Percentiles rank a stretch among this genome's conserved stretches.
Conservation (phyloP, 768 basidiomycete genomes). For the Russula lepida region DNA sequence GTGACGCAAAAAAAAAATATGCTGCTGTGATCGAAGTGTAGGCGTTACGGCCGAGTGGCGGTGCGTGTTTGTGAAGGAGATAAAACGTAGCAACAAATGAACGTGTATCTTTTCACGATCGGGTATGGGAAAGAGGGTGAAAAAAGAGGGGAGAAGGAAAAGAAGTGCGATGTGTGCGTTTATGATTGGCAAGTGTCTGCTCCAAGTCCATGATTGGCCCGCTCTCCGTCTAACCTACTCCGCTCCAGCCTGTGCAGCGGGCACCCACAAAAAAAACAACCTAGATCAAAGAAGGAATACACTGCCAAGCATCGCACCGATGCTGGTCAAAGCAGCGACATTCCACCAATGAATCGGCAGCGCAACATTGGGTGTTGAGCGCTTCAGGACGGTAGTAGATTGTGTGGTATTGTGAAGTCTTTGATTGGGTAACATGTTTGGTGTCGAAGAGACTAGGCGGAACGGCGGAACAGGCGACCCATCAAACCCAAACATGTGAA, state of each 20-base stretch:
- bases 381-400: not conserved
- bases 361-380: not conserved
- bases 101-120: constrained; percentile 10
- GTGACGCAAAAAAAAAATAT: not conserved
- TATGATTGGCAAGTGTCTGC: constrained; percentile 7
- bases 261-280: not conserved
- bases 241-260: not conserved
- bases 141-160: not conserved
- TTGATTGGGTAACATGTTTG: constrained; percentile 81
- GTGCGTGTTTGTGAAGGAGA: not conserved
- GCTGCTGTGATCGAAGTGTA: not conserved
- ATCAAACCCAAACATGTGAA: constrained; percentile 74
- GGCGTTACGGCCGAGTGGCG: not conserved
- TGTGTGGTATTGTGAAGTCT: constrained; percentile 42
- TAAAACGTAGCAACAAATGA: constrained; percentile 14
- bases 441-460: constrained; percentile 57
- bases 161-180: constrained; percentile 7
- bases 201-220: constrained; percentile 11
- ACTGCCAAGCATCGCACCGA: constrained; percentile 7
- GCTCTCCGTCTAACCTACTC: constrained; percentile 4
- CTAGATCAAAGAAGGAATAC: not conserved
- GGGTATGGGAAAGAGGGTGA: constrained; percentile 14
- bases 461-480: constrained; percentile 67
- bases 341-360: not conserved
- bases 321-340: not conserved